Evolutionary conservation across 2,329 filamentous ascomycete species (phyloP).

Genomic region (Dendryphion nanum): DNA sequence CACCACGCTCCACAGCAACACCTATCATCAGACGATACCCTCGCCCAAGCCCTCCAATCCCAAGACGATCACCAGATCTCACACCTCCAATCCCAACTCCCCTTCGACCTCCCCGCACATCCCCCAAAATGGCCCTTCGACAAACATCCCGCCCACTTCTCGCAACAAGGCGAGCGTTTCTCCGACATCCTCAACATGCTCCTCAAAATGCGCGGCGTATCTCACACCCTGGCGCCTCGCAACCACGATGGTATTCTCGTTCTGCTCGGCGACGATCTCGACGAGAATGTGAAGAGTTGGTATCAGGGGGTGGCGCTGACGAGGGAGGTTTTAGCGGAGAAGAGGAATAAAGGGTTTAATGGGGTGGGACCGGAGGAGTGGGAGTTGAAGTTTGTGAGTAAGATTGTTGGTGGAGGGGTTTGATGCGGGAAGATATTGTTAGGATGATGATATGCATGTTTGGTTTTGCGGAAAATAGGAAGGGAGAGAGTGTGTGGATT

Average conservation of each 20-base stretch:
- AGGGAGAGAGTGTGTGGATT: no score
- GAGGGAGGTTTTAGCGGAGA: conserved; percentile 22
- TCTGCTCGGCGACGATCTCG: conserved; percentile 30
- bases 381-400: conserved; percentile 38
- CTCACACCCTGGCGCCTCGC: conserved; percentile 38
- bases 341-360: conserved; percentile 25
- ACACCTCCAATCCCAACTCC: conserved; percentile 1
- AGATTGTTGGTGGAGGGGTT: conserved; percentile 32
- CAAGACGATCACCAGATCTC: neutral
- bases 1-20: neutral
- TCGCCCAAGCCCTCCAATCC: conserved; percentile 24
- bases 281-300: conserved; percentile 35
- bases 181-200: conserved; percentile 58
- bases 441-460: no score
- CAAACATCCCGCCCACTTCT: conserved; percentile 51
- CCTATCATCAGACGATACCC: conserved; percentile 12
- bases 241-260: conserved; percentile 34
- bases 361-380: conserved; percentile 34
- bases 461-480: no score
- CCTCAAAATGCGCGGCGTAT: conserved; percentile 55
- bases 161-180: conserved; percentile 58
- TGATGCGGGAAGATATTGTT: no score
- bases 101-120: conserved; percentile 3
- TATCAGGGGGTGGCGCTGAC: conserved; percentile 35
- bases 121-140: conserved; percentile 53